These are phyloP conservation scores for Sarocladium strictum DNA, from an alignment of 2,329 filamentous ascomycete species.

Conservation along the genomic window DNA sequence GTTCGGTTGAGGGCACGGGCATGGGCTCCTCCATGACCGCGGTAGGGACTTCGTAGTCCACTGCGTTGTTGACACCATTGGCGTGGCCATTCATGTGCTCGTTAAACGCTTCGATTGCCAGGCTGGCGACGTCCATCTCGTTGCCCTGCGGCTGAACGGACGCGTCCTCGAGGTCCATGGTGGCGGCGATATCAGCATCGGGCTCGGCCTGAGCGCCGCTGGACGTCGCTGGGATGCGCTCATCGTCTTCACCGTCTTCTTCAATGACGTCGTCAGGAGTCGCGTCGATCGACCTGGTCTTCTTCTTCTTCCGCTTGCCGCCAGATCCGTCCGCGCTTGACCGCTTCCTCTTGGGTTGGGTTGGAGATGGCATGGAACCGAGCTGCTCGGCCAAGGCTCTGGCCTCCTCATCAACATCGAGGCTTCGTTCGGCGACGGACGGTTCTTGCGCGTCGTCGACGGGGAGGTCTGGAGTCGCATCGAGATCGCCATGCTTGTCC, in stretches of 20 bases:
- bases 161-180: background rate
- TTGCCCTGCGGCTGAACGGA: slow-evolving; percentile 5
- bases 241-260: background rate
- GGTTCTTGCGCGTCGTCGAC: background rate
- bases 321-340: background rate
- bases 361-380: background rate
- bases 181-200: background rate
- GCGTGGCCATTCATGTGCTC: slow-evolving; percentile 25
- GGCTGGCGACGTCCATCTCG: slow-evolving; percentile 15
- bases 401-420: slow-evolving; percentile 7
- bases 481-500: slow-evolving; percentile 17
- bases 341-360: background rate
- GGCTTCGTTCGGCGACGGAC: background rate
- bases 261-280: background rate
- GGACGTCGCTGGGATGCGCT: slow-evolving; percentile 1
- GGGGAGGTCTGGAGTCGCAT: background rate
- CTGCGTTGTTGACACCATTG: slow-evolving; percentile 3
- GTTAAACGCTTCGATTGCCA: slow-evolving; percentile 29
- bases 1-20: slow-evolving; percentile 11
- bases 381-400: slow-evolving; percentile 8
- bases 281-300: background rate
- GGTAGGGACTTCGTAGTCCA: slow-evolving; percentile 5
- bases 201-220: background rate
- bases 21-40: slow-evolving; percentile 11
- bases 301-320: slow-evolving; percentile 6